Conservation (phyloP, 108 stramenopile species). For the Cyclotella choctawhatcheeana region DNA sequence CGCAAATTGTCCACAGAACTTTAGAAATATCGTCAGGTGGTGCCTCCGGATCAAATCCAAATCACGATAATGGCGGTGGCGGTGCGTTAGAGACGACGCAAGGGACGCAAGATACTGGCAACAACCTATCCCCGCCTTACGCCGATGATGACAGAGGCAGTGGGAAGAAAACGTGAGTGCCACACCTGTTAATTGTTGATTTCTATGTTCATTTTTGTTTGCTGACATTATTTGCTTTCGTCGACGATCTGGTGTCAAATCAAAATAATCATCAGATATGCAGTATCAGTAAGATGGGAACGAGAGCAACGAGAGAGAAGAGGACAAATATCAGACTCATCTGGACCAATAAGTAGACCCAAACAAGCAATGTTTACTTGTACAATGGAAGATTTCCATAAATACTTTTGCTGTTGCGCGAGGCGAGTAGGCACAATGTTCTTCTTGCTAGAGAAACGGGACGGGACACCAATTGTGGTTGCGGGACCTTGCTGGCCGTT, state of each 20-base stretch:
- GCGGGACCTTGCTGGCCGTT: constrained; percentile 94
- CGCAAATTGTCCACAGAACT: constrained; percentile 1
- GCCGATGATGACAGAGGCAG: not conserved
- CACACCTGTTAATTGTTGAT: not conserved
- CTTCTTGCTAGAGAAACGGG: constrained; percentile 67
- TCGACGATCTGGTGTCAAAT: not conserved
- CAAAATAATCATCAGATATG: constrained; percentile 53
- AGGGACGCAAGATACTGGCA: too few species aligned
- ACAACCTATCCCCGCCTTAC: too few species aligned
- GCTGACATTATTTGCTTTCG: not conserved
- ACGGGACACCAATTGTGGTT: constrained; percentile 85
- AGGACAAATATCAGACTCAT: constrained; percentile 36
- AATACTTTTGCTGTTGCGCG: constrained; percentile 87
- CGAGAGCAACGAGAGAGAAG: constrained; percentile 55
- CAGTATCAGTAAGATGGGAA: constrained; percentile 90
- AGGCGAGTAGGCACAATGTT: constrained; percentile 85
- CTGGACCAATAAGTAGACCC: constrained; percentile 25
- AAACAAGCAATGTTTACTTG: constrained; percentile 24
- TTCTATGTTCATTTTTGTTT: not conserved
- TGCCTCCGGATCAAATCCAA: too few species aligned
- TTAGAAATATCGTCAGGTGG: constrained; percentile 3
- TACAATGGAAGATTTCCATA: constrained; percentile 62
- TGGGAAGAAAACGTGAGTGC: not conserved
- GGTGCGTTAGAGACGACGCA: not conserved
- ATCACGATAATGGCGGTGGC: too few species aligned